Evolutionary conservation across 495 filamentous ascomycete species (phyloP).

Genomic region (Tetracladium marchalianum): DNA sequence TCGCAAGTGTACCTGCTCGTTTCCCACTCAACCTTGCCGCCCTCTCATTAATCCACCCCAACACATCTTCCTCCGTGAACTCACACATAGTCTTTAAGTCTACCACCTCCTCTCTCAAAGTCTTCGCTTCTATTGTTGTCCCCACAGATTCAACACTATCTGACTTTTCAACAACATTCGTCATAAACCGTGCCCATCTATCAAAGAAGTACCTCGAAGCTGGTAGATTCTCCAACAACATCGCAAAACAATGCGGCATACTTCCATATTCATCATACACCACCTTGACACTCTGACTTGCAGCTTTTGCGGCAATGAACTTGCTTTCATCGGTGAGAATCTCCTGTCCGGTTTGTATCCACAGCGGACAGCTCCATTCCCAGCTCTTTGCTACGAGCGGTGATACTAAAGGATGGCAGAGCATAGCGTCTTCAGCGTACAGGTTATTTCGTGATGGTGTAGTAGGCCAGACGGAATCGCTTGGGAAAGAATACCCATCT

Average conservation of each 20-base stretch:
- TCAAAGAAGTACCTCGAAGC: conserved; percentile 43
- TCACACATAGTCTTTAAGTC: conserved; percentile 38
- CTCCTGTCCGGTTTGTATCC: conserved; percentile 70
- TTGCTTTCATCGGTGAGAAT: conserved; percentile 63
- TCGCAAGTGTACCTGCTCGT: conserved; percentile 31
- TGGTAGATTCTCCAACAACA: conserved; percentile 45
- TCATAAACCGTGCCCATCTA: conserved; percentile 48
- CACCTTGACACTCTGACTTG: conserved; percentile 51
- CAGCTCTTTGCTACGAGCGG: conserved; percentile 57
- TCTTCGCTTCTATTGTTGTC: conserved; percentile 45
- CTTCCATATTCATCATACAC: conserved; percentile 69
- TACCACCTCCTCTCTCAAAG: conserved; percentile 38
- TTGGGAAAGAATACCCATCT: conserved; percentile 29
- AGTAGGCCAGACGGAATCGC: conserved; percentile 61
- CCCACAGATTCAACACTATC: conserved; percentile 33
- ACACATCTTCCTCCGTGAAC: conserved; percentile 43
- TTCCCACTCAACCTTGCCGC: conserved; percentile 34
- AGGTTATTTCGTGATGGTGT: conserved; percentile 58
- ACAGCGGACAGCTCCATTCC: conserved; percentile 60
- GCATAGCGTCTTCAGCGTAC: conserved; percentile 51
- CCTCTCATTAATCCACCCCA: conserved; percentile 35
- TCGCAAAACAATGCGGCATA: conserved; percentile 81
- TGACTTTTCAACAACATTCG: conserved; percentile 29
- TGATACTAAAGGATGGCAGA: conserved; percentile 68
- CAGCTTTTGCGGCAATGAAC: conserved; percentile 48